A percentile compares a stretch with the other conserved stretches of the same genome.
phyloP scores from a whole-genome alignment of 257 asterid species.

The Capsicum chinense region DNA sequence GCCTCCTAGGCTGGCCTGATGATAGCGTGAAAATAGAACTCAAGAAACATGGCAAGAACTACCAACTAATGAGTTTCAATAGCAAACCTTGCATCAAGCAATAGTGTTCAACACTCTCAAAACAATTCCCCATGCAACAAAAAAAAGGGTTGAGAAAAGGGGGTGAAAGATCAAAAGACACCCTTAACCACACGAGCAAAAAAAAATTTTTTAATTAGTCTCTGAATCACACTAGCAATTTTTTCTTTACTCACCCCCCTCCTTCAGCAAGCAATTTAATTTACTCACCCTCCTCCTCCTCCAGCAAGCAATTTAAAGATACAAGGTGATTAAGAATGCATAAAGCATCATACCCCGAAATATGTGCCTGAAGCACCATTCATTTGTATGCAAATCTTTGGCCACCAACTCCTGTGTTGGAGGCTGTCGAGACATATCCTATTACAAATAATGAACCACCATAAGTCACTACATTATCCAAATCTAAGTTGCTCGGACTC shows the following conservation, averaged over 20 bases:
- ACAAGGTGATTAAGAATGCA: constrained; percentile 26
- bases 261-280: constrained; percentile 18
- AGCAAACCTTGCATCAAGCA: constrained; percentile 17
- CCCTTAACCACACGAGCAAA: constrained; percentile 13
- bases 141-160: background rate
- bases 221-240: background rate
- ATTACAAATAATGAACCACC: constrained; percentile 28
- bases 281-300: background rate
- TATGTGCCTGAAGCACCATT: constrained; percentile 95
- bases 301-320: constrained; percentile 18
- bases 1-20: constrained; percentile 46
- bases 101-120: constrained; percentile 10
- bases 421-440: constrained; percentile 98
- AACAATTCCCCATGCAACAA: constrained; percentile 19
- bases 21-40: background rate
- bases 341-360: constrained; percentile 68
- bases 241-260: background rate
- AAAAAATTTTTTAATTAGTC: background rate
- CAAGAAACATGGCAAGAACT: background rate
- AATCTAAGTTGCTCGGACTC: no score
- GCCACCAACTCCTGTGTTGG: constrained; percentile 95
- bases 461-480: constrained; percentile 18
- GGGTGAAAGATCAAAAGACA: background rate
- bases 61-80: background rate
- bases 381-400: constrained; percentile 90